A percentile compares a stretch with the other conserved stretches of the same genome.
Evolutionary conservation across 202 grass and related monocot species (phyloP).

Genomic region (Eragrostis tef): DNA sequence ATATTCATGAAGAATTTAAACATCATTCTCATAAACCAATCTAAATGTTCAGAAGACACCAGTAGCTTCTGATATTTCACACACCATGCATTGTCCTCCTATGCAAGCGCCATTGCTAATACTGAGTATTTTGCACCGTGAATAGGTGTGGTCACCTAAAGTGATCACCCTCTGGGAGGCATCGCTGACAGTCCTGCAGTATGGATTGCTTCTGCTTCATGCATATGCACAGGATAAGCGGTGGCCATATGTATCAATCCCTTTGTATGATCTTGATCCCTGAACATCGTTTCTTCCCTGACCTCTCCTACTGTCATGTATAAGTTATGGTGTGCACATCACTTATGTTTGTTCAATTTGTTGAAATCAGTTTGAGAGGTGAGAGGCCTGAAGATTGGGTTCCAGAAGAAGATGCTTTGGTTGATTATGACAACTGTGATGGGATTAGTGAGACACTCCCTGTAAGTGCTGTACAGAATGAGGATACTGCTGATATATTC

Average conservation of each 20-base stretch:
- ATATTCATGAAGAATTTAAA: neutral
- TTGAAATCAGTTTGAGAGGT: slow-evolving; percentile 59
- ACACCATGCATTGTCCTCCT: neutral
- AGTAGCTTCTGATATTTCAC: neutral
- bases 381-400: slow-evolving; percentile 95
- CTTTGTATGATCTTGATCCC: slow-evolving; percentile 61
- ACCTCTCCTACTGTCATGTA: neutral
- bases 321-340: neutral
- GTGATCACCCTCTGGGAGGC: slow-evolving; percentile 85
- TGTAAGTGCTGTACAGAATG: slow-evolving; percentile 28
- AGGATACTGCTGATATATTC: slow-evolving; percentile 64
- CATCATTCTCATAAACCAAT: neutral
- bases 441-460: slow-evolving; percentile 44
- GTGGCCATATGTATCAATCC: slow-evolving; percentile 84
- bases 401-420: slow-evolving; percentile 50
- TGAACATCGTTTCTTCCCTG: neutral
- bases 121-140: neutral
- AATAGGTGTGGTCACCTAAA: slow-evolving; percentile 79
- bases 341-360: slow-evolving; percentile 45
- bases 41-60: neutral
- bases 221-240: slow-evolving; percentile 91
- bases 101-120: neutral
- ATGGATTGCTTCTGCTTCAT: slow-evolving; percentile 80
- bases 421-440: slow-evolving; percentile 40
- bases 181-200: slow-evolving; percentile 83